These are phyloP conservation scores for Gaultheria prostrata DNA, from an alignment of 148 eudicot species.

Conservation along the genomic window DNA sequence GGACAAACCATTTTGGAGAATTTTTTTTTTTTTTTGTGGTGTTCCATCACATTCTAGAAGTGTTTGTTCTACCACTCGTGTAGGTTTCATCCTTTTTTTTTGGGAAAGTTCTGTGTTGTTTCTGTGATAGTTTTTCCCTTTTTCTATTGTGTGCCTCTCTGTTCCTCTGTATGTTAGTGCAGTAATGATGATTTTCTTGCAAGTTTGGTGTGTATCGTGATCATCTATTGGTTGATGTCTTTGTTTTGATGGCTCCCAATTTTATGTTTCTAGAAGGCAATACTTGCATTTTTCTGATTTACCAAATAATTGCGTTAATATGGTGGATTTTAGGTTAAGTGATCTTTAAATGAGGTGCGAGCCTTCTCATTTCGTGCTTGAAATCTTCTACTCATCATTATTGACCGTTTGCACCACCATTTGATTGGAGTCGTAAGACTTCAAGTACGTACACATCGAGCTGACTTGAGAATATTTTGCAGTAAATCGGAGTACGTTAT, in stretches of 20 bases:
- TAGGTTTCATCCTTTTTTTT: background rate
- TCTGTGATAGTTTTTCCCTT: background rate
- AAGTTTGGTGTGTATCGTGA: background rate
- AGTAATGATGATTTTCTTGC: background rate
- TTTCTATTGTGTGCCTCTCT: background rate
- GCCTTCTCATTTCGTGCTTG: background rate
- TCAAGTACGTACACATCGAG: background rate
- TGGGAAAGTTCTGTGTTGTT: background rate
- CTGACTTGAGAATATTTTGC: conserved; percentile 26
- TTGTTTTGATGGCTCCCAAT: background rate
- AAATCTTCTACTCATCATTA: background rate
- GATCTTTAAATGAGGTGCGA: background rate
- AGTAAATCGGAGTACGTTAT: conserved; percentile 94
- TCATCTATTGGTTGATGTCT: background rate
- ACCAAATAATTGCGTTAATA: background rate
- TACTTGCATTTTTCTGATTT: background rate
- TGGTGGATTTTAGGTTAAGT: background rate
- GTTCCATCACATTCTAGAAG: background rate
- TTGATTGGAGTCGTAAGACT: background rate
- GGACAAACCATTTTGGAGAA: background rate
- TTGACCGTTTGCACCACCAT: background rate
- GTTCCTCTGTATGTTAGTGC: background rate
- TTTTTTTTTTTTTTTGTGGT: background rate
- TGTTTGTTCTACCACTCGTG: background rate
- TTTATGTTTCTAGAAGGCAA: background rate